These are phyloP conservation scores for Sugiyamaella americana DNA, from an alignment of 805 yeast species.

Conservation along the genomic window DNA sequence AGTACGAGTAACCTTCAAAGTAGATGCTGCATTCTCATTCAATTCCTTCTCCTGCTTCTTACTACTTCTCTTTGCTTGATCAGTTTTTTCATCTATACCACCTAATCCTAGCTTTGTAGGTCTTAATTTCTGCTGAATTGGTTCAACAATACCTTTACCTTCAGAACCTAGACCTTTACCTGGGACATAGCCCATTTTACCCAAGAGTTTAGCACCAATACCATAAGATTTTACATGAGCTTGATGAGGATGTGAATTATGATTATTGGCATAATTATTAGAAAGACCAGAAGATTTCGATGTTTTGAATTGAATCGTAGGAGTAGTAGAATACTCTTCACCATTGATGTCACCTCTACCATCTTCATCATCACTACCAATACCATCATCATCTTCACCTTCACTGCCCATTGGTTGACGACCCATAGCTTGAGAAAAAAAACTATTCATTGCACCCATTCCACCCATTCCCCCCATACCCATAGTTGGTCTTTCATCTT, in stretches of 20 bases:
- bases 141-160: slow-evolving; percentile 70
- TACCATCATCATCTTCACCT: not conserved
- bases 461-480: not conserved
- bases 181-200: slow-evolving; percentile 78
- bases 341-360: no score
- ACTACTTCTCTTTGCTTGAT: slow-evolving; percentile 16
- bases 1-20: slow-evolving; percentile 16
- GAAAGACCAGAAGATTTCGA: not conserved
- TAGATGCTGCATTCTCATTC: slow-evolving; percentile 4
- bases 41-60: slow-evolving; percentile 18
- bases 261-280: no score
- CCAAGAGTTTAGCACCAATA: slow-evolving; percentile 71
- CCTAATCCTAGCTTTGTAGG: slow-evolving; percentile 74
- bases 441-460: not conserved
- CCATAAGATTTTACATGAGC: slow-evolving; percentile 50
- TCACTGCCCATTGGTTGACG: not conserved
- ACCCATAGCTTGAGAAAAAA: not conserved
- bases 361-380: not conserved
- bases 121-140: slow-evolving; percentile 64
- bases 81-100: slow-evolving; percentile 41
- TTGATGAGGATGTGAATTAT: not conserved
- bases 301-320: not conserved
- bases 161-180: slow-evolving; percentile 81
- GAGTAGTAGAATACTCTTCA: not conserved
- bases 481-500: not conserved